Evolutionary conservation across 2,329 filamentous ascomycete species (phyloP), one percentile per base, ranked within the genome.

Genomic region (Coniella lustricola): DNA sequence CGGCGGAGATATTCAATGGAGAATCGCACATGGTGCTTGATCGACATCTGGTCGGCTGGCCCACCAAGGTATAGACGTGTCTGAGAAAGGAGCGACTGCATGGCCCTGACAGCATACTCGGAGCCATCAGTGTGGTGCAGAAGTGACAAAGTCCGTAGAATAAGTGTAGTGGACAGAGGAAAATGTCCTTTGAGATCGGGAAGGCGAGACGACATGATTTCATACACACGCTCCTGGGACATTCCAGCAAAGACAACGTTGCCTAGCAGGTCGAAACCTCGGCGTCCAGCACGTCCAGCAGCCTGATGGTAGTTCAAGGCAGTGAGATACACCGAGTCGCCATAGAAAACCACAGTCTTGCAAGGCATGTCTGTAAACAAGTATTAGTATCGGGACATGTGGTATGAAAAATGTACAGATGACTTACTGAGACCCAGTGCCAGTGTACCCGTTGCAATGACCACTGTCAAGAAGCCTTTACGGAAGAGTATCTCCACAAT

Each of bases 161-260:
- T 75, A 4, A 91, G 64, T 1, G 82, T 85, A 0, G 84, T 87
- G 0, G 85, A 89, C 46, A 89, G 79, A 0, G 86, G 85, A 57
- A 91, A 91, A 57, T 90, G 86, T 0, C 87, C 86, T 44, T 79
- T 82, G 1, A 91, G 72, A 52, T 87, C 84, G 0, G 86, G 87
- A 1, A 91, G 69, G 13, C 81, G 73, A 0, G 85, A 87, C 49
- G 84, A 87, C 59, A 90, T 77, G 44, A 91, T 74, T 44, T 85
- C 78, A 52, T 77, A 75, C 2, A 81, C 77, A 55, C 87, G 83
- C 37, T 75, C 69, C 7, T 67, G 62, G 0, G 75, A 67, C 14
- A 91, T 73, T 1, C 77, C 77, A 53, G 85, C 82, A 63, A 91
- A 91, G 2, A 91, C 83, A 2, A 91, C 83, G 57, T 91, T 91